A percentile compares a stretch with the other conserved stretches of the same genome.
phyloP scores from a whole-genome alignment of 208 protist species.

The Blechomonas ayalai region DNA sequence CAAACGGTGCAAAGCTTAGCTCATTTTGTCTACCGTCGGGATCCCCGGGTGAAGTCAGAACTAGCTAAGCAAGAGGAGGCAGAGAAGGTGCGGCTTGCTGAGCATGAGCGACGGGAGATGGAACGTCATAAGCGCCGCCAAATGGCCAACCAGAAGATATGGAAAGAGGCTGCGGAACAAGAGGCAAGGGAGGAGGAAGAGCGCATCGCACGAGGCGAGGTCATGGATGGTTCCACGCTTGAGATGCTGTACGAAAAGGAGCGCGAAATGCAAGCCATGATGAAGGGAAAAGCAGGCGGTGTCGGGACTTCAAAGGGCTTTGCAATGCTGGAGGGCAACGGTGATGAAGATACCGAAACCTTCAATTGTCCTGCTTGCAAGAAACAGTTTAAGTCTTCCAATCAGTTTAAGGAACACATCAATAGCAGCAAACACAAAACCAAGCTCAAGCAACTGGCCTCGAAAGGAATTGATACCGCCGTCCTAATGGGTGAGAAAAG shows the following conservation, averaged over 20 bases:
- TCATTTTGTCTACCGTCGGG: slow-evolving; percentile 78
- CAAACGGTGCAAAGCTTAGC: slow-evolving; percentile 69
- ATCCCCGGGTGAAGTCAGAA: slow-evolving; percentile 75
- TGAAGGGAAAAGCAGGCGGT: slow-evolving; percentile 24
- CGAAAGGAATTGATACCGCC: slow-evolving; percentile 67
- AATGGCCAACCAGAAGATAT: slow-evolving; percentile 73
- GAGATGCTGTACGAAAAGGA: slow-evolving; percentile 86
- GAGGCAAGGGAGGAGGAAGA: slow-evolving; percentile 68
- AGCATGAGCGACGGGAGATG: slow-evolving; percentile 39
- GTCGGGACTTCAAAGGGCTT: slow-evolving; percentile 44
- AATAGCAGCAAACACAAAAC: slow-evolving; percentile 87
- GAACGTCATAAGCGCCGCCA: slow-evolving; percentile 49
- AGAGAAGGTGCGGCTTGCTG: slow-evolving; percentile 41
- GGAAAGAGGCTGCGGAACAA: slow-evolving; percentile 76
- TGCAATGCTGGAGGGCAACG: slow-evolving; percentile 59
- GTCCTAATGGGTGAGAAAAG: slow-evolving; percentile 55
- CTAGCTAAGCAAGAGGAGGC: slow-evolving; percentile 49
- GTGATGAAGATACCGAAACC: slow-evolving; percentile 7
- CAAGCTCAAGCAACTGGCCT: slow-evolving; percentile 74
- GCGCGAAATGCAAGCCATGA: slow-evolving; percentile 51
- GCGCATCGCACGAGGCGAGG: slow-evolving; percentile 60
- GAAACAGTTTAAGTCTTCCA: slow-evolving; percentile 77
- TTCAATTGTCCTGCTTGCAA: slow-evolving; percentile 84
- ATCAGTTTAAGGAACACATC: slow-evolving; percentile 84
- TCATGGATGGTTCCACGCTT: slow-evolving; percentile 59